Evolutionary conservation across 805 yeast species (phyloP).

Genomic region (Komagataella phaffii): DNA sequence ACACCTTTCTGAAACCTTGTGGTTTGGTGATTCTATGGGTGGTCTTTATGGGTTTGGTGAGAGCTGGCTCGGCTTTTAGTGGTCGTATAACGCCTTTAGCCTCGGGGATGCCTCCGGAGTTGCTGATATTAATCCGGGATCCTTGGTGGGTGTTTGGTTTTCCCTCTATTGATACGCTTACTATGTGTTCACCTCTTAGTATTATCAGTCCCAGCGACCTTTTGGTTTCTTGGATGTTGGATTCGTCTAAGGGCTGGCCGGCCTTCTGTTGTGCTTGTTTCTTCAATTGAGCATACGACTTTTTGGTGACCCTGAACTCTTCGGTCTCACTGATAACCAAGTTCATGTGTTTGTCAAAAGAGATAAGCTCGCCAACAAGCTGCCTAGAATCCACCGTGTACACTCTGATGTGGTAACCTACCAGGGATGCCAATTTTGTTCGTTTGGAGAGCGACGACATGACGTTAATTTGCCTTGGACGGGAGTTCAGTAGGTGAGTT

Average conservation of each 20-base stretch:
- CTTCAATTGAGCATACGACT: slow-evolving; percentile 27
- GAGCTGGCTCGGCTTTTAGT: slow-evolving; percentile 3
- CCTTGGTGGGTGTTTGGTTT: slow-evolving; percentile 23
- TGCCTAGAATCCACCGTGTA: slow-evolving; percentile 67
- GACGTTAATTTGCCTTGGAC: not conserved
- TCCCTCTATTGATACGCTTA: slow-evolving; percentile 60
- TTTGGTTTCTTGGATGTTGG: slow-evolving; percentile 44
- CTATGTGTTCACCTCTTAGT: slow-evolving; percentile 78
- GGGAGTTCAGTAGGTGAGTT: not conserved
- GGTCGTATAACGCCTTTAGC: slow-evolving; percentile 19
- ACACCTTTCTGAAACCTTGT: not conserved
- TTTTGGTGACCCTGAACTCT: slow-evolving; percentile 66
- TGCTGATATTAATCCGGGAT: slow-evolving; percentile 13
- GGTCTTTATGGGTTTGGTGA: slow-evolving; percentile 2
- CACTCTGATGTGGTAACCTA: slow-evolving; percentile 62
- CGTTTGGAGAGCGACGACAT: slow-evolving; percentile 2
- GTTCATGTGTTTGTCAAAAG: slow-evolving; percentile 86
- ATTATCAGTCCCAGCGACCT: slow-evolving; percentile 72
- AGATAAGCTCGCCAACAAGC: slow-evolving; percentile 66
- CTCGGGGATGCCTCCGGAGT: slow-evolving; percentile 9
- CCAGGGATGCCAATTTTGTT: slow-evolving; percentile 43
- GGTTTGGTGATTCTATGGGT: slow-evolving; percentile 1
- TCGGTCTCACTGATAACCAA: slow-evolving; percentile 74
- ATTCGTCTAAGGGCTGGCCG: slow-evolving; percentile 15
- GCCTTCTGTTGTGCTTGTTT: slow-evolving; percentile 13